phyloP scores from a whole-genome alignment of 2,329 filamentous ascomycete species.

The Penicillium brasilianum region DNA sequence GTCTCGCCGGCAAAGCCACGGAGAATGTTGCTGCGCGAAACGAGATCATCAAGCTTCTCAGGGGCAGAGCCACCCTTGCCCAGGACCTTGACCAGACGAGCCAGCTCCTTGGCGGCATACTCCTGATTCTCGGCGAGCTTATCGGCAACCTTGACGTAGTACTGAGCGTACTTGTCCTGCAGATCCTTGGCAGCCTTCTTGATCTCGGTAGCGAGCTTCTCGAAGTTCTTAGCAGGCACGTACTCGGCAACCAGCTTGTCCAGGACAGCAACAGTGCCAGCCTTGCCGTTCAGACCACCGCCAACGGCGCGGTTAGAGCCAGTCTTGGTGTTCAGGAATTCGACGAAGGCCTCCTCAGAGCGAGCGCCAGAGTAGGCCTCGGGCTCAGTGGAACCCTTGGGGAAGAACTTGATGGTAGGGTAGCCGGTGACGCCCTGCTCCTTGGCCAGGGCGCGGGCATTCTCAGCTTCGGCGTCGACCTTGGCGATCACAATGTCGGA shows the following conservation, averaged over 20 bases:
- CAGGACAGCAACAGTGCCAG: slow-evolving; percentile 80
- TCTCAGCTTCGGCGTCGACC: slow-evolving; percentile 88
- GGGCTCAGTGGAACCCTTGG: slow-evolving; percentile 75
- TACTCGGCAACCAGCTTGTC: slow-evolving; percentile 78
- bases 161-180: slow-evolving; percentile 83
- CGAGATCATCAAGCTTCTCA: slow-evolving; percentile 86
- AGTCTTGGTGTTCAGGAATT: slow-evolving; percentile 85
- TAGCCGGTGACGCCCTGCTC: slow-evolving; percentile 82
- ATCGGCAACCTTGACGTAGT: slow-evolving; percentile 89
- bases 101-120: slow-evolving; percentile 84
- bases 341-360: slow-evolving; percentile 73
- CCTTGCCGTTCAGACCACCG: slow-evolving; percentile 76
- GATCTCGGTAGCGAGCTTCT: slow-evolving; percentile 71
- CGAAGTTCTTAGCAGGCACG: slow-evolving; percentile 63
- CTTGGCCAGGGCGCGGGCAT: slow-evolving; percentile 76
- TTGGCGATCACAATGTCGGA: slow-evolving; percentile 85
- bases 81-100: slow-evolving; percentile 77
- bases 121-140: slow-evolving; percentile 79
- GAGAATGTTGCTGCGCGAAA: slow-evolving; percentile 85
- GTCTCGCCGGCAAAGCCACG: slow-evolving; percentile 72
- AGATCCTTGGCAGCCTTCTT: slow-evolving; percentile 71
- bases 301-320: slow-evolving; percentile 84
- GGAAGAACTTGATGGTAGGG: slow-evolving; percentile 98
- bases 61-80: slow-evolving; percentile 84
- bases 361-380: slow-evolving; percentile 77